These are phyloP conservation scores for Cordyceps fumosorosea DNA, from an alignment of 2,329 filamentous ascomycete genomes.

Conservation along the genomic window DNA sequence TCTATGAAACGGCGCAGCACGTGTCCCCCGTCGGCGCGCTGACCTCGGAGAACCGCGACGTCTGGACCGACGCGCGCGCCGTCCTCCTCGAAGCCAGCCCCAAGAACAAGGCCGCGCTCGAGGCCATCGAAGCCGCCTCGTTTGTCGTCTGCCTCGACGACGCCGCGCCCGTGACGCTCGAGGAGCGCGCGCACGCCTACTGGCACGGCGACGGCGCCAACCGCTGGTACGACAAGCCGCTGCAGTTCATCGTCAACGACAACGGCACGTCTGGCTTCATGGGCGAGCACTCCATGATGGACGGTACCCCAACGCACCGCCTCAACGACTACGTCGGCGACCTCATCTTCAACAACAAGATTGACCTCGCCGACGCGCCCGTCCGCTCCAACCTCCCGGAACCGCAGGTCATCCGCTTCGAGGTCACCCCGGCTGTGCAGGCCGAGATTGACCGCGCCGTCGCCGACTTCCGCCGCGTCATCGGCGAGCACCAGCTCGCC, in stretches of 20 bases:
- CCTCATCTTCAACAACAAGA: conserved; percentile 87
- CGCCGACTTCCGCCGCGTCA: conserved; percentile 72
- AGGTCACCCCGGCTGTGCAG: conserved; percentile 66
- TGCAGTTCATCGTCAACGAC: conserved; percentile 97
- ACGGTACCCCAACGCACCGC: conserved; percentile 93
- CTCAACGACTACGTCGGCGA: conserved; percentile 93
- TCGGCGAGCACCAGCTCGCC: conserved; percentile 80
- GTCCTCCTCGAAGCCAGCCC: conserved; percentile 69
- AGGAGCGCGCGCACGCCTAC: conserved; percentile 92
- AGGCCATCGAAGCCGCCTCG: conserved; percentile 78
- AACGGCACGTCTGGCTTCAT: conserved; percentile 97
- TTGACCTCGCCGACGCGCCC: conserved; percentile 74
- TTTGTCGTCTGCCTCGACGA: conserved; percentile 94
- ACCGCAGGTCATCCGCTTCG: conserved; percentile 70
- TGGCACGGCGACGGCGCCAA: conserved; percentile 97
- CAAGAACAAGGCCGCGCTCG: conserved; percentile 69
- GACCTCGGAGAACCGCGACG: conserved; percentile 87
- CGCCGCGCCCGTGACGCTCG: conserved; percentile 81
- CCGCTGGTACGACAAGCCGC: conserved; percentile 95
- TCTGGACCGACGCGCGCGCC: conserved; percentile 80
- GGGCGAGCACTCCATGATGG: conserved; percentile 99
- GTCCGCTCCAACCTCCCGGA: conserved; percentile 80
- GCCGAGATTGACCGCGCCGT: conserved; percentile 72
- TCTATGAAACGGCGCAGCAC: conserved; percentile 71
- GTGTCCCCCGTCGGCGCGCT: conserved; percentile 72